A percentile compares a stretch with the other conserved stretches of the same genome.
Conservation (phyloP, 306 rosid genomes). For the Cucumis hystrix region DNA sequence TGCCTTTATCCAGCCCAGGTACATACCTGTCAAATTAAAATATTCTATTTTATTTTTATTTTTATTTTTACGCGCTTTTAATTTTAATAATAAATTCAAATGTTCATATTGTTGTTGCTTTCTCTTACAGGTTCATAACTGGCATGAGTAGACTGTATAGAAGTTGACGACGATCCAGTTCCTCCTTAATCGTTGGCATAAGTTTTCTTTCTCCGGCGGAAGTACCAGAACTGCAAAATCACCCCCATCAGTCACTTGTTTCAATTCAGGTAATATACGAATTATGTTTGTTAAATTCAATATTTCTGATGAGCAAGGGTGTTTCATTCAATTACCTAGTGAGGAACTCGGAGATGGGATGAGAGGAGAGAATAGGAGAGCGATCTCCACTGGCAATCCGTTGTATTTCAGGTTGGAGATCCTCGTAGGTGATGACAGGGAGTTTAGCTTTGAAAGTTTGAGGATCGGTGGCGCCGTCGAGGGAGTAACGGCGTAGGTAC, state of each 20-base stretch:
- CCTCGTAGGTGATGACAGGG: constrained; percentile 38
- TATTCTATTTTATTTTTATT: no score
- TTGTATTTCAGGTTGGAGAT: constrained; percentile 42
- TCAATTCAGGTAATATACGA: no score
- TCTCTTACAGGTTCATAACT: constrained; percentile 48
- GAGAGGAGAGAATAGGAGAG: constrained; percentile 41
- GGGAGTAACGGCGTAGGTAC: constrained; percentile 29
- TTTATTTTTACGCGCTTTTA: neutral
- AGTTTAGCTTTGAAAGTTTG: constrained; percentile 17
- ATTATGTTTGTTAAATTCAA: neutral
- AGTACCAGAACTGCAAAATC: constrained; percentile 37
- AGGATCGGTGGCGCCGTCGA: constrained; percentile 34
- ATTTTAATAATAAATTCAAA: neutral
- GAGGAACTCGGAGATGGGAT: constrained; percentile 47
- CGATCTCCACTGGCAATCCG: constrained; percentile 46
- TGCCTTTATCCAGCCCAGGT: constrained; percentile 43
- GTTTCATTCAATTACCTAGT: constrained; percentile 19
- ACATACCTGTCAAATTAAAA: constrained; percentile 23
- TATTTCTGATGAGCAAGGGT: no score
- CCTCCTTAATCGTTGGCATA: constrained; percentile 56
- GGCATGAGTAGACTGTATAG: constrained; percentile 53
- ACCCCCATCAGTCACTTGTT: no score
- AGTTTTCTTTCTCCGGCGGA: constrained; percentile 53
- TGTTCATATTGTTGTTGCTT: neutral
- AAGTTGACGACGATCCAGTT: constrained; percentile 46